Evolutionary conservation across 73 alveolate genomes (phyloP), one percentile per base, ranked within the genome.

Genomic region (Blepharisma stoltei): DNA sequence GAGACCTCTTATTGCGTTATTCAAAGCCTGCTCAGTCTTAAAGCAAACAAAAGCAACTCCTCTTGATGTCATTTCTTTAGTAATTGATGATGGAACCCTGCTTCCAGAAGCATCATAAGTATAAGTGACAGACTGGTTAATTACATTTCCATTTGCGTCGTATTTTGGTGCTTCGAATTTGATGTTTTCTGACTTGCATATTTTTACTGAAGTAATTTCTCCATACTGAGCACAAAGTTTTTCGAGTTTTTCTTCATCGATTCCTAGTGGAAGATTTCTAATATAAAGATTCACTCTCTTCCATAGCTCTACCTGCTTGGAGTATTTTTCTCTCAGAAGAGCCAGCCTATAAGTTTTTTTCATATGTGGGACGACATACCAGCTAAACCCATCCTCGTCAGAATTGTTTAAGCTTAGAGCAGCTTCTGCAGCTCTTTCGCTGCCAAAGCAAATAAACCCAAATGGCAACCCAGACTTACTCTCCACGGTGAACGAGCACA

Each of bases 331-430:
- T 52, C 66, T 52, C 23, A 52, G 4, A 1, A 52, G 27, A 14
- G n/a, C 23, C 23, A 14, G n/a, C 4, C 66, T 52, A 52, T 52
- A 20, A 20, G 23, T 52, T 52, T 52, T 52, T 14, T 20, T 52
- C 66, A 52, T 52, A 4, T 52, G 66, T 52, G 66, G 66, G 27
- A 52, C 23, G 66, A 52, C 66, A 20, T 52, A 52, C 66, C 66
- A 52, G 2, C n/a, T 52, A 52, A 52, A 52, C 2, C 23, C 66
- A 11, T 52, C 23, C 23, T 52, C 66, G n/a, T 52, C 27, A 14
- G 66, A 14, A 20, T 52, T 52, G 66, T 52, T 52, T 52, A 14
- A 14, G 66, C 66, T 14, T 52, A 14, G 3, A 52, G 66, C 66
- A 14, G 66, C 66, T 14, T 20, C 27, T 52, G 66, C 66, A 14